Base-by-base conservation (phyloP, 805 yeast genomes). In the Nakazawaea ambrosiae region DNA sequence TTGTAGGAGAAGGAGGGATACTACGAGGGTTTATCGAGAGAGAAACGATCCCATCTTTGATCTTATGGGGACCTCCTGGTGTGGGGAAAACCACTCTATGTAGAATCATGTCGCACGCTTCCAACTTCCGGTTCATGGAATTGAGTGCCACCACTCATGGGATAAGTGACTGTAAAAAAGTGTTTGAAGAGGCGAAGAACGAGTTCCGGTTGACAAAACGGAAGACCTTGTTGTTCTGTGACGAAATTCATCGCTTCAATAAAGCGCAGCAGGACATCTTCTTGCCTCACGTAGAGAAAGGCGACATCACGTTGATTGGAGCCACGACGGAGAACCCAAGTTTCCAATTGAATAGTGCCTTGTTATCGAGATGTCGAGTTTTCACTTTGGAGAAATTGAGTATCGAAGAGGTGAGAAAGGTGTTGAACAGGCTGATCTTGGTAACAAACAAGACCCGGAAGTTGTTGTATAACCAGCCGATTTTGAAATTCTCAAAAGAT, bases 261-360 rank as follows among this genome's bases (percentile, higher is more conserved):
- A 81, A 82, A 43, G 66, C 78, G 0, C 98, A 92, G 51, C 98
- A 92, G 55, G 97, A 92, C 56, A 71, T 79, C 33, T 73, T 94
- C 33, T 61, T 92, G 27, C 92, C 95, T 0, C 78, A 75, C 44
- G 81, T 90, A 1, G 99, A 92, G 54, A 64, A 73, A 20, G 97
- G 97, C 2, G 76, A 76, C 37, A 75, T 89, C 31, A 75, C 78
- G 1, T 66, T 92, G 30, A 77, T 90, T 36, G 98, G 98, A 4
- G 97, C 97, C n/a, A 92, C 98, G 0, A 89, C 97, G 0, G 98
- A 92, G 54, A 92, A 92, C 53, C 96, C 97, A 4, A 77, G 83
- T 33, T 81, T 82, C 49, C 81, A 86, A 49, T 60, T 92, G 29
- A 78, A 88, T 43, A 75, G 81, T 38, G 97, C 97, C 0, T 62